Evolutionary conservation across 805 yeast species (phyloP), one percentile per base, ranked within the genome.

Genomic region (Candida sonorensis): DNA sequence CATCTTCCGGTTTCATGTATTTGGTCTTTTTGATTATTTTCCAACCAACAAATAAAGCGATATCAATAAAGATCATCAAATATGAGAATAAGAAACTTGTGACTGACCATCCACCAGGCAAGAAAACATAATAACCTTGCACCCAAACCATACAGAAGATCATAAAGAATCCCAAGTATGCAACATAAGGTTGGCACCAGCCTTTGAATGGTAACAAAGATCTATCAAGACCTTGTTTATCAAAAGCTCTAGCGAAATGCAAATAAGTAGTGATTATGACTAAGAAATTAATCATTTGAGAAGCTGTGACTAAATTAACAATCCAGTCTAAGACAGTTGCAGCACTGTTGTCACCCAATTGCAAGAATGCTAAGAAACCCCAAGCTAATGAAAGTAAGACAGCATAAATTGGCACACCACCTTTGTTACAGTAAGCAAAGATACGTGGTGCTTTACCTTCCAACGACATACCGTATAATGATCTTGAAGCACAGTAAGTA

Each of bases 371-470:
- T 5, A 52, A 1, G 51, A 54, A 27, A 80, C 56, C 7, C 82
- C 71, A 66, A 23, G 52, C 41, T 23, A 66, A 47, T 2, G 69
- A 59, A 2, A 64, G 44, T 22, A 61, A 35, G 9, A 69, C 69
- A 38, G 72, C 64, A 40, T 60, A 64, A 45, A 42, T 51, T 34
- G 88, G 92, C 30, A 80, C 78, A 48, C 86, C 85, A 59, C 62
- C 59, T 42, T 61, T 69, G 56, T 69, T 75, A 22, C 80, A 72
- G 44, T 56, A 68, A 35, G 76, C 61, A 48, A 80, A 74, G 45
- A 79, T 51, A 41, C 55, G 62, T 39, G 88, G 88, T 2, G 87
- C 87, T 41, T 74, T 73, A 12, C 81, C 77, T 44, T 77, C 78
- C 73, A 12, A 80, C 77, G 44, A 77, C 78, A 81, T 61, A 14